Base-by-base conservation (phyloP, 2,329 filamentous ascomycete genomes). In the Leptoxyphium fumago region DNA sequence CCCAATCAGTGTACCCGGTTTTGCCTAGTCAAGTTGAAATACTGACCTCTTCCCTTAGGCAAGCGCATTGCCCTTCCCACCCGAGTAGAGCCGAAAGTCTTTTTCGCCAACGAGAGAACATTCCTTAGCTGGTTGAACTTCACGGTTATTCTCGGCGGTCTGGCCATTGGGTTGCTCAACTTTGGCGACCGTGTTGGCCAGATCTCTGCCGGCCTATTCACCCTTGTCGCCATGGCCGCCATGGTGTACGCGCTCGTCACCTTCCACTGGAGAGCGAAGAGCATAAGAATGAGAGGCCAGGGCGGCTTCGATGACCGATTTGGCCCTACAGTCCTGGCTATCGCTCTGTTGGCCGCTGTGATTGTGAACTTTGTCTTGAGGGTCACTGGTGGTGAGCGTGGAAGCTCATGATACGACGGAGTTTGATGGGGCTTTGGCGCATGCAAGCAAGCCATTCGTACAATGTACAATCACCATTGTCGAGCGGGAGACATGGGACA, bases 91-190 rank as follows among this genome's bases (percentile, higher is more conserved):
- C 91, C 91, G 58, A 98, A 98, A 70, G 91, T 98, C 72, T 98
- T 96, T 78, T 98, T 98, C 74, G 91, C 91, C 69, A 98, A 98
- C 74, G 91, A 98, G 71, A 86, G 91, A 51, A 98, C 91, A 50
- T 98, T 98, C 65, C 80, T 98, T 60, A 94, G 87, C 67, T 98
- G 91, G 91, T 84, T 98, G 61, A 98, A 98, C 76, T 96, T 96
- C 74, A 94, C 88, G 64, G 88, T 98, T 61, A 89, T 98, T 66
- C 83, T 98, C 49, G 91, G 91, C 60, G 91, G 91, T 51, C 80
- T 98, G 42, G 89, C 91, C 53, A 85, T 98, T 55, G 91, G 91
- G 55, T 87, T 98, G 62, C 80, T 98, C 59, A 98, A 98, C 73
- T 98, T 98, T 58, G 91, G 91, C 61, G 91, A 98, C 67, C 80